Evolutionary conservation across 208 protist species (phyloP).

Genomic region (Zelonia costaricensis): DNA sequence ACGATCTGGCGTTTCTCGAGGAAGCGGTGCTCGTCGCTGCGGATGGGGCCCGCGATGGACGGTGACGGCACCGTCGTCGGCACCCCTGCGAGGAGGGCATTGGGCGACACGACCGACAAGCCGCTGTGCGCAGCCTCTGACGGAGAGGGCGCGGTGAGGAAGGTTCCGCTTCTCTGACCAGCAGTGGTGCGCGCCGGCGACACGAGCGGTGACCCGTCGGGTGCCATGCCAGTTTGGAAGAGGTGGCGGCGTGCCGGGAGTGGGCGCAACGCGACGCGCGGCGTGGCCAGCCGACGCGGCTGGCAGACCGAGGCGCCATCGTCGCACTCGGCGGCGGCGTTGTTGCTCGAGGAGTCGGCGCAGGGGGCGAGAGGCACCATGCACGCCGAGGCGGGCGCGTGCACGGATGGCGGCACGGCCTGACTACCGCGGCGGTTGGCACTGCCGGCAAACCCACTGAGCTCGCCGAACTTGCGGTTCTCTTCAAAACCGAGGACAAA

Average conservation of each 20-base stretch:
- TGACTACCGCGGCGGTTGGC: neutral
- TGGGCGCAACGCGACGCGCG: conserved; percentile 10
- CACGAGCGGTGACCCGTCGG: neutral
- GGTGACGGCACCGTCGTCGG: conserved; percentile 9
- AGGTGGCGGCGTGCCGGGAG: conserved; percentile 9
- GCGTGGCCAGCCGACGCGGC: conserved; percentile 1
- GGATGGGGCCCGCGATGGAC: conserved; percentile 21
- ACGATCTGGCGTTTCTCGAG: conserved; percentile 37
- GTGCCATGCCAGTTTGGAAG: neutral
- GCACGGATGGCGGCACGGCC: neutral
- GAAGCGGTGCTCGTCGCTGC: conserved; percentile 29
- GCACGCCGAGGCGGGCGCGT: neutral
- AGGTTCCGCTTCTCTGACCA: neutral
- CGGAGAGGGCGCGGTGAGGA: neutral
- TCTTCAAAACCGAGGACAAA: conserved; percentile 44
- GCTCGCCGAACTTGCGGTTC: conserved; percentile 30
- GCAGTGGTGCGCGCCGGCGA: neutral
- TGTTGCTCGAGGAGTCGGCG: neutral
- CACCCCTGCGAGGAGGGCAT: neutral
- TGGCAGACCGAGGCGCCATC: neutral
- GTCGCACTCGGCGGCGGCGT: neutral
- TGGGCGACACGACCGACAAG: conserved; percentile 1
- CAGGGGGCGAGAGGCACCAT: neutral
- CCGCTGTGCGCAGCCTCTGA: neutral
- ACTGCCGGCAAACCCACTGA: neutral